phyloP scores from a whole-genome alignment of 1,284 basidiomycete genomes.

The Trichosporon coremiiforme region DNA sequence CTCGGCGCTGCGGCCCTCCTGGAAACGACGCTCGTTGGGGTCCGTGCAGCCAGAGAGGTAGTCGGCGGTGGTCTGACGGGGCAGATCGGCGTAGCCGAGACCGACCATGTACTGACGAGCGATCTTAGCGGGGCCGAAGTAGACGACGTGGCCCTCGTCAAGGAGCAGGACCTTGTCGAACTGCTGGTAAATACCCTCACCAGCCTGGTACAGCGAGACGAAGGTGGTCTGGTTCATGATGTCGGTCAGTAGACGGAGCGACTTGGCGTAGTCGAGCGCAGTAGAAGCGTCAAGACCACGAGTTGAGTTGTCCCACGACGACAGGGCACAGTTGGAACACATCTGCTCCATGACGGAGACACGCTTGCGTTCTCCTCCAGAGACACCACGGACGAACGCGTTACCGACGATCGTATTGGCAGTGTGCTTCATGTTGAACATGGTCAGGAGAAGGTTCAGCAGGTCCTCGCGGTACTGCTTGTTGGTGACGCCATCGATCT shows the following conservation, averaged over 20 bases:
- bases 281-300: conserved; percentile 62
- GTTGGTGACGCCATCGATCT: conserved; percentile 59
- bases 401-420: conserved; percentile 61
- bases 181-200: conserved; percentile 66
- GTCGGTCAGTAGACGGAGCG: conserved; percentile 62
- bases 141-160: conserved; percentile 61
- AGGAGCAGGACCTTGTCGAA: conserved; percentile 71
- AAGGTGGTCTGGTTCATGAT: conserved; percentile 58
- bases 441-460: conserved; percentile 61
- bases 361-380: conserved; percentile 56
- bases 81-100: conserved; percentile 59
- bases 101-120: conserved; percentile 61
- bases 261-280: conserved; percentile 64
- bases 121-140: conserved; percentile 61
- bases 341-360: conserved; percentile 66
- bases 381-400: conserved; percentile 60
- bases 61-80: conserved; percentile 63
- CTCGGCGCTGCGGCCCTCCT: conserved; percentile 65
- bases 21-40: conserved; percentile 80
- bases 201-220: conserved; percentile 63
- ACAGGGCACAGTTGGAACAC: conserved; percentile 56
- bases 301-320: conserved; percentile 61
- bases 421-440: conserved; percentile 66
- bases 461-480: conserved; percentile 61
- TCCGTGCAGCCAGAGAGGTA: conserved; percentile 73